A percentile compares a stretch with the other conserved stretches of the same genome.
phyloP scores from a whole-genome alignment of 805 yeast species.

The Cyberlindnera japonica region DNA sequence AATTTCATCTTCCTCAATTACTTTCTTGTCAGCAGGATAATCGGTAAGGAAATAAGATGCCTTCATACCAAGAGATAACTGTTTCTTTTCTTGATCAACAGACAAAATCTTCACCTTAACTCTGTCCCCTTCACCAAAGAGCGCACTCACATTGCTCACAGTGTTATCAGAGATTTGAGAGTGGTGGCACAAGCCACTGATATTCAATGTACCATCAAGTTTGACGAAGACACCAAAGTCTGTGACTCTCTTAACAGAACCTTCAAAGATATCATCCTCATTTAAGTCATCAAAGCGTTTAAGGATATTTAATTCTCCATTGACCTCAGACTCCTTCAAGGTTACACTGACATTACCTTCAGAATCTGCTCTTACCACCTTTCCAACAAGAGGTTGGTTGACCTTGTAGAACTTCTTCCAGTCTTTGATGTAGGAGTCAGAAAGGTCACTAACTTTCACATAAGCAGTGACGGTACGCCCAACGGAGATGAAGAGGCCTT shows the following conservation, averaged over 20 bases:
- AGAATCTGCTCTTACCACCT: conserved; percentile 57
- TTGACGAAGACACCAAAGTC: conserved; percentile 91
- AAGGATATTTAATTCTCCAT: conserved; percentile 57
- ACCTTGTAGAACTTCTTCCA: conserved; percentile 78
- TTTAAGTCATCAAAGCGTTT: conserved; percentile 65
- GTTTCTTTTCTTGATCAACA: conserved; percentile 61
- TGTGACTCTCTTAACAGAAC: conserved; percentile 69
- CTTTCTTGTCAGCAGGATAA: conserved; percentile 33
- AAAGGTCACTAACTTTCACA: conserved; percentile 74
- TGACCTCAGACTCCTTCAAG: conserved; percentile 74
- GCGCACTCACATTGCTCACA: conserved; percentile 51
- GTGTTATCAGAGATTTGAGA: conserved; percentile 75
- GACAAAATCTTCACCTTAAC: conserved; percentile 80
- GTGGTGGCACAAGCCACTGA: conserved; percentile 85
- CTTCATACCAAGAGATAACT: conserved; percentile 86
- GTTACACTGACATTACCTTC: conserved; percentile 71
- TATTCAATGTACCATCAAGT: conserved; percentile 66
- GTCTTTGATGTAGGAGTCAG: conserved; percentile 77
- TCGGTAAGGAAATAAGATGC: conserved; percentile 86
- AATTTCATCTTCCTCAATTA: conserved; percentile 20
- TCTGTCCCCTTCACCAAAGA: conserved; percentile 86
- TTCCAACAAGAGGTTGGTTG: conserved; percentile 73
- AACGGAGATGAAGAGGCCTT: conserved; percentile 74
- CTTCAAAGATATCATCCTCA: conserved; percentile 71
- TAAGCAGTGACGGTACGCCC: conserved; percentile 72